Evolutionary conservation across 768 basidiomycete species (phyloP).

Genomic region (Amanita pseudoporphyria): DNA sequence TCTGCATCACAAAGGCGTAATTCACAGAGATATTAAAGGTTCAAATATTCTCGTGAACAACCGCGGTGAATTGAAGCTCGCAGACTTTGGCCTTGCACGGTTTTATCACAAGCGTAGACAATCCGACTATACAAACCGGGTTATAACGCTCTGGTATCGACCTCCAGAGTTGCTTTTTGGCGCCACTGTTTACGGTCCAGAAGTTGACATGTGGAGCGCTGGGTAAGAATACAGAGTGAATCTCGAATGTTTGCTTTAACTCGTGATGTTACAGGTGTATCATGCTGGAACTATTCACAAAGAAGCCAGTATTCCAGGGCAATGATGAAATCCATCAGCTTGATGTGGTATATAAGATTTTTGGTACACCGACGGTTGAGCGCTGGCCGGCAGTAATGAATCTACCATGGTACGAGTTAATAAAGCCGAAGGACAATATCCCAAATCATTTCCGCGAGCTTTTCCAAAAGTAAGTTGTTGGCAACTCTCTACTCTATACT

Average conservation of each 20-base stretch:
- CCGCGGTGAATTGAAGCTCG: constrained; percentile 88
- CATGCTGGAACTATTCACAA: constrained; percentile 94
- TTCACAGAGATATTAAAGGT: constrained; percentile 98
- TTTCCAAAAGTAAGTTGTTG: constrained; percentile 67
- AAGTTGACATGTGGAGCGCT: constrained; percentile 99
- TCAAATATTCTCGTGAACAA: constrained; percentile 95
- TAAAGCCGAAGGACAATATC: constrained; percentile 74
- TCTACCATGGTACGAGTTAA: constrained; percentile 98
- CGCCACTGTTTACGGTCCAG: constrained; percentile 91
- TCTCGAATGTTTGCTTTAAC: background rate
- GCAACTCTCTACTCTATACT: background rate
- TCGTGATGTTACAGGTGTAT: constrained; percentile 68
- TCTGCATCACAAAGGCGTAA: constrained; percentile 90
- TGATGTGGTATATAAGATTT: constrained; percentile 81
- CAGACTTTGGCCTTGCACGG: constrained; percentile 93
- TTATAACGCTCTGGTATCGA: constrained; percentile 98
- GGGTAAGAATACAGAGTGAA: constrained; percentile 48
- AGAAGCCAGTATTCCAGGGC: constrained; percentile 96
- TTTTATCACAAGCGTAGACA: constrained; percentile 88
- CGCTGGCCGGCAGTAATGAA: constrained; percentile 78
- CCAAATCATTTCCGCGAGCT: constrained; percentile 71
- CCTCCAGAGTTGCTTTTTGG: constrained; percentile 93
- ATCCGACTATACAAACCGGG: constrained; percentile 97
- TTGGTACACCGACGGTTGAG: constrained; percentile 79
- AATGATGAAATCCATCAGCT: constrained; percentile 97